Base-by-base conservation (phyloP, 306 rosid species). In the Ceratonia siliqua region DNA sequence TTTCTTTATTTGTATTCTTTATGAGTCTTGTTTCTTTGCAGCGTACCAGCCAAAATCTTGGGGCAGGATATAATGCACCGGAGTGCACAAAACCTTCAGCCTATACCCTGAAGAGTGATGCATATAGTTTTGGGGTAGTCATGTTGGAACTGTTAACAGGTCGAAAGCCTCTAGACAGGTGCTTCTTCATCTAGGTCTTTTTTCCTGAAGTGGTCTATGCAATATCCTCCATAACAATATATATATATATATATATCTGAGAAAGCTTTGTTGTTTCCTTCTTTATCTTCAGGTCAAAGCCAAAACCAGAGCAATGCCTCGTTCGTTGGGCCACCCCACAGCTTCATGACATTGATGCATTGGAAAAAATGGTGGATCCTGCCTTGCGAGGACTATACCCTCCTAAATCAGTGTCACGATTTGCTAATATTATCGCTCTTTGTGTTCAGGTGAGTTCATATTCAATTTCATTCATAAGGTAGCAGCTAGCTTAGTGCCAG, bases 121-220 rank as follows among this genome's bases (percentile, higher is more conserved):
- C 89, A 14, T 91, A 88, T 80, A 89, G 96, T 84, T 85, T 88
- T 63, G 97, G 98, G 69, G 96, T 91, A 70, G 98, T 93, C 49
- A 89, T 93, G 97, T 73, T 93, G 79, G 98, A 93, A 54, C 74
- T 94, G 62, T 80, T 94, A 75, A 89, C 98, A 6, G 98, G 98
- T 66, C 85, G 92, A 76, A 89, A 52, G 92, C 94, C 98, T 52
- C 82, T 85, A 0, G 96, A 94, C 80, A 86, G 93, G 98, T 93
- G 33, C 24, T 58, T 55, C n/a, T 28, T 32, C 7, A 59, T 20
- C 43, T n/a, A 3, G 8, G 6, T 38, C 13, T 27, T 30, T 45
- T 27, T n/a, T 14, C 14, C 32, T 32, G 24, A 32, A 3, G 36
- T 24, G 12, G 2, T 65, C 48, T 21, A 14, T 48, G 59, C 54